These are phyloP conservation scores for Saposhnikovia divaricata DNA, from an alignment of 129 eudicot genomes.

Conservation along the genomic window DNA sequence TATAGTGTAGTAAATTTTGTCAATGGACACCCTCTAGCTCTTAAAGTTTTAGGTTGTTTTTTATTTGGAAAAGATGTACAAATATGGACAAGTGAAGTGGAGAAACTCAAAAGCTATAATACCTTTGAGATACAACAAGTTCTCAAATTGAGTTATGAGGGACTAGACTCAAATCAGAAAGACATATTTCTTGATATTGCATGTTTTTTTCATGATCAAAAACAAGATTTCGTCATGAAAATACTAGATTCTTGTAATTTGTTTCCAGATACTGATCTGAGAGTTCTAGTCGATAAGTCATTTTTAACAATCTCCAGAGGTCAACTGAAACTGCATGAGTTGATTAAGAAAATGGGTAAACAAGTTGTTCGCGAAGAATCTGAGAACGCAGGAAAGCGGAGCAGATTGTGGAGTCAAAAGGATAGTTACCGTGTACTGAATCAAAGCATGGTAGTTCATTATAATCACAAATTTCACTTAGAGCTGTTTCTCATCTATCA, in stretches of 20 bases:
- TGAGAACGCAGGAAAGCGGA: background rate
- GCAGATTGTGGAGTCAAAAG: constrained; percentile 12
- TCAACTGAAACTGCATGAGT: background rate
- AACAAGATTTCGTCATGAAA: background rate
- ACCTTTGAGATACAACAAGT: constrained; percentile 5
- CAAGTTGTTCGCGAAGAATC: constrained; percentile 13
- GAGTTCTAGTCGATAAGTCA: constrained; percentile 3
- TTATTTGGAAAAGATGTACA: background rate
- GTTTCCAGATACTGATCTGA: background rate
- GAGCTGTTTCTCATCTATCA: background rate
- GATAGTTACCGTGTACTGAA: constrained; percentile 2
- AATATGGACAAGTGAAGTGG: constrained; percentile 2
- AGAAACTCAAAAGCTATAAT: background rate
- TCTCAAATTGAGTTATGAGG: constrained; percentile 4
- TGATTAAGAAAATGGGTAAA: constrained; percentile 6
- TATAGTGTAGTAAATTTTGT: background rate
- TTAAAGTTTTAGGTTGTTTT: constrained; percentile 16
- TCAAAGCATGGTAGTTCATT: background rate
- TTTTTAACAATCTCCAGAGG: background rate
- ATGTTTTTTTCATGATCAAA: background rate
- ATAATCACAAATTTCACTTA: background rate
- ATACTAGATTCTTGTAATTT: background rate
- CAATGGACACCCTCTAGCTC: constrained; percentile 8
- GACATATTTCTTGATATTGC: constrained; percentile 8
- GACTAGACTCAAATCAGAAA: constrained; percentile 1